phyloP scores from a whole-genome alignment of 2,329 filamentous ascomycete genomes.

The Diaporthe aspalathi region DNA sequence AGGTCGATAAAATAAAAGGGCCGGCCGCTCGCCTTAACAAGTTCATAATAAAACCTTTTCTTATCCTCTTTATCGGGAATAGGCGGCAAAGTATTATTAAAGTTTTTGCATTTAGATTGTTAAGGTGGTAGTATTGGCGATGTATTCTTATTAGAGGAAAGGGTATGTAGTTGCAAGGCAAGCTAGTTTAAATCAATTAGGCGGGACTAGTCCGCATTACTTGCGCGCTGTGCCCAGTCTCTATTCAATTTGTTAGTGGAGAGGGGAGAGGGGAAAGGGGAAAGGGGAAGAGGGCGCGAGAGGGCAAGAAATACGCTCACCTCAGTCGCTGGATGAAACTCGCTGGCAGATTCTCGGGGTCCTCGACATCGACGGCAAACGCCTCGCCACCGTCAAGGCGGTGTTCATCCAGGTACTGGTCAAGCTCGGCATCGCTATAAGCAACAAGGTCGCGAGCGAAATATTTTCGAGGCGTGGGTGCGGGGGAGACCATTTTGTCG shows the following conservation, averaged over 20 bases:
- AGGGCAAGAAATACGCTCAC: neutral
- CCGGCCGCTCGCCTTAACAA: neutral
- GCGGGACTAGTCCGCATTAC: neutral
- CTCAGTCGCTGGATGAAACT: conserved; percentile 10
- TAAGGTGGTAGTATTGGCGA: neutral
- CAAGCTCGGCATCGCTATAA: conserved; percentile 12
- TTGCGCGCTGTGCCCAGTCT: neutral
- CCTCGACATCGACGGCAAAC: neutral
- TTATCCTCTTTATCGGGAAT: neutral
- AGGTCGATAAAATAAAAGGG: too few species aligned
- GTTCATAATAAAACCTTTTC: neutral
- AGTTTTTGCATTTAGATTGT: neutral
- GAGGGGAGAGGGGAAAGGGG: neutral
- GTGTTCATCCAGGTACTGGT: conserved; percentile 12
- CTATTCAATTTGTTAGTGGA: conserved; percentile 1
- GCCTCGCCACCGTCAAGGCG: conserved; percentile 14
- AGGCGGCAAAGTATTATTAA: neutral
- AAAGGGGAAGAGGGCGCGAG: neutral
- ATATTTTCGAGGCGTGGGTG: neutral
- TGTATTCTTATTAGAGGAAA: conserved; percentile 1
- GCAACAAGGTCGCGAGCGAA: neutral
- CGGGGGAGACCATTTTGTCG: neutral
- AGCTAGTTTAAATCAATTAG: neutral
- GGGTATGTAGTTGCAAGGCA: conserved; percentile 13
- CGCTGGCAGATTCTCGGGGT: conserved; percentile 10